Percentiles rank a stretch among this genome's conserved stretches.
Conservation (phyloP, 768 basidiomycete species). For the Leccinum ochraceum region DNA sequence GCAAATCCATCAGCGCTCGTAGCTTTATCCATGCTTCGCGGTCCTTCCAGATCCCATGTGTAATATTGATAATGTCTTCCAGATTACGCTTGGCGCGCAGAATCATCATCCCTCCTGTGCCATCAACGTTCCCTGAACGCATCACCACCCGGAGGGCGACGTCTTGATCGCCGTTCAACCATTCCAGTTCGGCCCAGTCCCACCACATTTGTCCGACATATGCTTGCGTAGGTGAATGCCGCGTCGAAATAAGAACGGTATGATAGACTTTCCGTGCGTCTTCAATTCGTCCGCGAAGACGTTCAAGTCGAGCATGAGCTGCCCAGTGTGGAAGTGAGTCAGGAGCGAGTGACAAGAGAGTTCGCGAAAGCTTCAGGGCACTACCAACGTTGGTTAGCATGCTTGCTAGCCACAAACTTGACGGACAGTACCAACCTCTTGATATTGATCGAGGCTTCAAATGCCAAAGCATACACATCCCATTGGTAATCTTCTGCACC, state of each 20-base stretch:
- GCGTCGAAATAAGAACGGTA: slow-evolving; percentile 56
- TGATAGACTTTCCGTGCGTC: slow-evolving; percentile 81
- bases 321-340: slow-evolving; percentile 68
- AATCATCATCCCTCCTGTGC: slow-evolving; percentile 51
- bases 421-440: slow-evolving; percentile 50
- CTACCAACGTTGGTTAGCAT: slow-evolving; percentile 38
- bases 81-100: slow-evolving; percentile 65
- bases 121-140: slow-evolving; percentile 54
- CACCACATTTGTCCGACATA: slow-evolving; percentile 63
- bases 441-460: slow-evolving; percentile 58
- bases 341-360: slow-evolving; percentile 53
- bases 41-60: slow-evolving; percentile 49
- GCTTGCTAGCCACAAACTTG: neutral
- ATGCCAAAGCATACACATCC: slow-evolving; percentile 66
- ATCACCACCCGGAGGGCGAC: slow-evolving; percentile 55
- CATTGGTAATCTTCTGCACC: slow-evolving; percentile 56
- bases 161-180: slow-evolving; percentile 56
- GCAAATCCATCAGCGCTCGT: slow-evolving; percentile 62
- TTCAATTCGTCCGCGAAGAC: slow-evolving; percentile 58
- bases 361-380: slow-evolving; percentile 68
- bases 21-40: slow-evolving; percentile 67
- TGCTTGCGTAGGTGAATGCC: slow-evolving; percentile 34
- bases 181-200: slow-evolving; percentile 86
- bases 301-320: slow-evolving; percentile 76
- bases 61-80: slow-evolving; percentile 47